Evolutionary conservation across 2,329 filamentous ascomycete species (phyloP), one percentile per base, ranked within the genome.

Genomic region (Arthrobotrys iridis): DNA sequence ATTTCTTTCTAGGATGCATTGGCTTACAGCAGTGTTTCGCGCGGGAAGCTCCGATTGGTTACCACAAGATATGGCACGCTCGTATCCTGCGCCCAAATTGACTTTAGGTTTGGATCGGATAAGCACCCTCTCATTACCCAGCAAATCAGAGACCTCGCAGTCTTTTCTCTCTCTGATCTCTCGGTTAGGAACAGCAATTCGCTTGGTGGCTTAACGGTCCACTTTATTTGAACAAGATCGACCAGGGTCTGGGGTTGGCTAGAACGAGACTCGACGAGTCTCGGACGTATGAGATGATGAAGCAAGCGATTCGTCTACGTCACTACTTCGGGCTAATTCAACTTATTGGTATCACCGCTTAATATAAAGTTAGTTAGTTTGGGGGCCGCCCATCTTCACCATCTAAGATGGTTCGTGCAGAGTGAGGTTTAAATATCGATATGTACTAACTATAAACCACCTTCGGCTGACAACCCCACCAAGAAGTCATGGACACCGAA

Each of bases 181-280:
- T 59, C 50, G 60, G 62, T 40, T 66, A 26, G 68, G 45, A 33
- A 41, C 43, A 62, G 60, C 50, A 22, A 48, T 72, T 73, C 52
- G 55, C 62, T 74, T 45, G 33, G 65, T 68, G 52, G 50, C 26
- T 57, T 62, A 15, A 45, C 43, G 33, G 50, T 55, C 70, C 70
- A 63, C 65, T 55, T 48, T 58, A 58, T 46, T 60, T 30, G 24
- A 52, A 7, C 20, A 28, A 28, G 33, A 60, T 50, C 26, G 43
- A 55, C 70, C 52, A 33, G 70, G 70, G 62, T 74, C 26, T 28
- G 35, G n/a, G 35, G 46, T 45, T 50, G 52, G 62, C 70, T 37
- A 74, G 62, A 67, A 43, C 52, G 15, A 28, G 59, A 37, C 59
- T 72, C 35, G 50, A 65, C 15, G 28, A 45, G 67, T 37, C 60